Percentiles rank a stretch among this genome's conserved stretches.
Conservation (phyloP, 2,329 filamentous ascomycete species). For the Penicillium sp. region DNA sequence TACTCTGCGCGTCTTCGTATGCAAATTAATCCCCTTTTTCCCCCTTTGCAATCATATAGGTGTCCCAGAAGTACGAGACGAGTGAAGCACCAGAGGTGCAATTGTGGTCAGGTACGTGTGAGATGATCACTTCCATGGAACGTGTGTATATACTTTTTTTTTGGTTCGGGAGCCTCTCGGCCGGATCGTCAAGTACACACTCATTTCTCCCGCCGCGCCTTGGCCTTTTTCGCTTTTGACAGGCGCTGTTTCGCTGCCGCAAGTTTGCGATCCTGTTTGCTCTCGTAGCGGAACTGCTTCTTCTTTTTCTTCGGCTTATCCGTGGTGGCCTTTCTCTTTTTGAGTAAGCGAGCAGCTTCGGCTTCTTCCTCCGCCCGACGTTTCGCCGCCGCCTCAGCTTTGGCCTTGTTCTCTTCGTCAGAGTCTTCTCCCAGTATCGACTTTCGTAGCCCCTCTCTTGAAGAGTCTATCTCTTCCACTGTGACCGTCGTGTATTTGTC, state of each 20-base stretch:
- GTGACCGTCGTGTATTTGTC: constrained; percentile 94
- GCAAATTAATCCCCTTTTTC: constrained; percentile 13
- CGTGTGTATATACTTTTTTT: not conserved
- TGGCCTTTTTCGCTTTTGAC: constrained; percentile 66
- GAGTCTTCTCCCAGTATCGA: constrained; percentile 34
- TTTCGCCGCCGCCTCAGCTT: constrained; percentile 26
- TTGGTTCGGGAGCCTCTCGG: not conserved
- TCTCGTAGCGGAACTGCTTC: constrained; percentile 89
- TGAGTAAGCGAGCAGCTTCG: constrained; percentile 35
- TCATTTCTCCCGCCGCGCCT: constrained; percentile 43
- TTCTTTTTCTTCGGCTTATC: constrained; percentile 70
- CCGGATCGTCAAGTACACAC: not conserved
- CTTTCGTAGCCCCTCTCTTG: constrained; percentile 64
- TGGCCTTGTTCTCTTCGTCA: constrained; percentile 21
- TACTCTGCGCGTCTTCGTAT: constrained; percentile 11
- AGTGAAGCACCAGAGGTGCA: constrained; percentile 1
- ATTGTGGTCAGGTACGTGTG: constrained; percentile 3
- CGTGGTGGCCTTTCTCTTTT: constrained; percentile 41
- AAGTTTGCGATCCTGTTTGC: constrained; percentile 69
- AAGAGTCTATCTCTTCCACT: constrained; percentile 78
- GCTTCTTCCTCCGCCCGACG: constrained; percentile 22
- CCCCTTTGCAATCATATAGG: not conserved
- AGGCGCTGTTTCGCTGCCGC: constrained; percentile 57
- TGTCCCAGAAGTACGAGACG: too few relatives aligned
- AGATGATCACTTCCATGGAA: constrained; percentile 9